These are phyloP conservation scores for Monilinia polystroma DNA, from an alignment of 2,329 filamentous ascomycete species.

Conservation along the genomic window DNA sequence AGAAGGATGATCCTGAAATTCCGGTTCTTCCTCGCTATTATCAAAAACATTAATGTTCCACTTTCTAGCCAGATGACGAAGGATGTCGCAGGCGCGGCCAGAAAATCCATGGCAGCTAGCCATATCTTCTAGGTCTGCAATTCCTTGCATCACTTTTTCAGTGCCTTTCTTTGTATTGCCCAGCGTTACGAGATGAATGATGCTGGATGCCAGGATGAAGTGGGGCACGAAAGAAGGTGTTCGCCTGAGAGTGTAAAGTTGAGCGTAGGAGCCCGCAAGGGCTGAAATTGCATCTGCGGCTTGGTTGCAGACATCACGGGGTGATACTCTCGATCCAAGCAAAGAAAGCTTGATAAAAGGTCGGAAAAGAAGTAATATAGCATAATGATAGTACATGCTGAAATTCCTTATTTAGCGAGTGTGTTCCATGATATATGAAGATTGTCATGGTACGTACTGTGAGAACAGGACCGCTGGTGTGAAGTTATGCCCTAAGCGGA, in stretches of 20 bases:
- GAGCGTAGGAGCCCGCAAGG: conserved; percentile 38
- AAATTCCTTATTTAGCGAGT: neutral
- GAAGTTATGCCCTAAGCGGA: conserved; percentile 66
- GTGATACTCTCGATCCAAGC: conserved; percentile 33
- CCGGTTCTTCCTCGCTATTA: conserved; percentile 36
- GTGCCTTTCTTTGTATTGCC: conserved; percentile 38
- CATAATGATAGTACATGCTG: conserved; percentile 70
- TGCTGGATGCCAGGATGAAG: conserved; percentile 36
- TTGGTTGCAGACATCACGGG: conserved; percentile 39
- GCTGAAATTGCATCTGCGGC: conserved; percentile 41
- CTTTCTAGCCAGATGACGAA: conserved; percentile 56
- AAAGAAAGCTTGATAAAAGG: conserved; percentile 50
- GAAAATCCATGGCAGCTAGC: conserved; percentile 44
- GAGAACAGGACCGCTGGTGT: conserved; percentile 71
- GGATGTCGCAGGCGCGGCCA: conserved; percentile 43
- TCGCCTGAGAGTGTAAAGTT: conserved; percentile 38
- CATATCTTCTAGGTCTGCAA: conserved; percentile 60
- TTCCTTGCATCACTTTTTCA: conserved; percentile 51
- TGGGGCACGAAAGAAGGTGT: conserved; percentile 41
- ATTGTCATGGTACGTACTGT: conserved; percentile 56
- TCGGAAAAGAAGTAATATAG: conserved; percentile 70
- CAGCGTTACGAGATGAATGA: conserved; percentile 34
- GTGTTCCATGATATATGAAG: too few species aligned
- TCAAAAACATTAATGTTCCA: conserved; percentile 58
- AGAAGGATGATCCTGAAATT: conserved; percentile 27